A percentile compares a stretch with the other conserved stretches of the same genome.
Evolutionary conservation across 805 yeast genomes (phyloP).

Genomic region (Nematodospora valgi): DNA sequence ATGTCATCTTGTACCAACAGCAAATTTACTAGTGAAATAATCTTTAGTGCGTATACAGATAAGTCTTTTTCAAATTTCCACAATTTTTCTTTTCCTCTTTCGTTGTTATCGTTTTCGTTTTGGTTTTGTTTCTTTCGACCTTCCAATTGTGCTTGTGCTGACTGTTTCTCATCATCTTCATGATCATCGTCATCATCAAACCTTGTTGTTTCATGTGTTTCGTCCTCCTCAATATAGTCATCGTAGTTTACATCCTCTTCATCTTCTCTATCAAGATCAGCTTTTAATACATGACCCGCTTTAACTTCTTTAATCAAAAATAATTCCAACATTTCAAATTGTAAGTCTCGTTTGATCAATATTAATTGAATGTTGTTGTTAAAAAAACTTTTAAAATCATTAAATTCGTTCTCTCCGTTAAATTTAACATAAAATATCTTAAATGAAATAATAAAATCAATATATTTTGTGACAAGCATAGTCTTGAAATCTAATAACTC

Average conservation of each 20-base stretch:
- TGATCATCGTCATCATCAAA: conserved; percentile 14
- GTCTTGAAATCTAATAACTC: conserved; percentile 15
- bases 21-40: conserved; percentile 31
- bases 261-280: conserved; percentile 48
- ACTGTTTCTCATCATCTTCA: conserved; percentile 11
- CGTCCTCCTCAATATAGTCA: conserved; percentile 14
- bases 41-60: conserved; percentile 39
- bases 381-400: conserved; percentile 33
- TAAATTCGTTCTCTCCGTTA: conserved; percentile 22
- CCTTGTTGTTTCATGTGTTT: conserved; percentile 6
- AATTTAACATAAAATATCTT: conserved; percentile 32
- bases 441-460: conserved; percentile 32
- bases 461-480: conserved; percentile 20
- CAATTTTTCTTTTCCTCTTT: conserved; percentile 8
- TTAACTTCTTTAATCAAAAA: conserved; percentile 50
- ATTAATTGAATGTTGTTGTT: conserved; percentile 17
- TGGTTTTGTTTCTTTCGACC: not conserved
- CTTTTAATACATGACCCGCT: conserved; percentile 31
- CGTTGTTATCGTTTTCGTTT: not conserved
- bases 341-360: conserved; percentile 24
- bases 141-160: conserved; percentile 1
- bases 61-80: conserved; percentile 42
- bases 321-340: conserved; percentile 32
- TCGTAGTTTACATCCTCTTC: conserved; percentile 48
- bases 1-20: conserved; percentile 26